These are phyloP conservation scores for Peltaster fructicola DNA, from an alignment of 2,329 filamentous ascomycete species.

Conservation along the genomic window DNA sequence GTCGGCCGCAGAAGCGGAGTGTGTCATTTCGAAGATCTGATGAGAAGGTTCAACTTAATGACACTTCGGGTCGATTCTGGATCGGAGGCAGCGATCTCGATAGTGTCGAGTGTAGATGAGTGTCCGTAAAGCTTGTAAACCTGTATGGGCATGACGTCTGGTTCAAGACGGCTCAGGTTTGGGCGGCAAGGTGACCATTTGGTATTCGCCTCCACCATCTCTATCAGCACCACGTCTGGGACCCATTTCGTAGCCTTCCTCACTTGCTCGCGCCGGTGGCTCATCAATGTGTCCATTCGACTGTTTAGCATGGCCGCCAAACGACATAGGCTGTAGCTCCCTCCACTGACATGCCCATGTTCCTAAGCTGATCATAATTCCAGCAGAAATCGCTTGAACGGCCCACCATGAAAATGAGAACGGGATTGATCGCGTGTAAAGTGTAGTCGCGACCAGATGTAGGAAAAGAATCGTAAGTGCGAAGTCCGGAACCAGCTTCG, in stretches of 20 bases:
- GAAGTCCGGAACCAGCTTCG: constrained; percentile 90
- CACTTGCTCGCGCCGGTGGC: constrained; percentile 4
- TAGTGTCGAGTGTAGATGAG: constrained; percentile 18
- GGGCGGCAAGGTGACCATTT: too few relatives aligned
- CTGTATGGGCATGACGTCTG: neutral
- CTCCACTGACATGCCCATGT: constrained; percentile 86
- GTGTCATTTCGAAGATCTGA: constrained; percentile 17
- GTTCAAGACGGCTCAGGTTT: too few relatives aligned
- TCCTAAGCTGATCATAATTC: constrained; percentile 51
- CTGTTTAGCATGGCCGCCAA: constrained; percentile 41
- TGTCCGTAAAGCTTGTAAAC: constrained; percentile 2
- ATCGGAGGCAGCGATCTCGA: constrained; percentile 19
- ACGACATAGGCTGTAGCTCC: constrained; percentile 74
- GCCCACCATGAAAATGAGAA: constrained; percentile 75
- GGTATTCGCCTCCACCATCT: constrained; percentile 30
- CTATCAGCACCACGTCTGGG: constrained; percentile 23
- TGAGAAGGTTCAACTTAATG: constrained; percentile 16
- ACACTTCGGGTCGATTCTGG: constrained; percentile 13
- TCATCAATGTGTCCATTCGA: constrained; percentile 6
- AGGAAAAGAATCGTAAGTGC: constrained; percentile 74
- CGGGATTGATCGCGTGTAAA: constrained; percentile 65
- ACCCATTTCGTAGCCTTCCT: constrained; percentile 21
- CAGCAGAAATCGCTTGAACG: constrained; percentile 42
- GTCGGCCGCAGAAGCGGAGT: neutral
- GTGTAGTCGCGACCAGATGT: constrained; percentile 56